Evolutionary conservation across 192 early-diverging fungal genomes (phyloP).

Genomic region (Backusella parvicylindrica): DNA sequence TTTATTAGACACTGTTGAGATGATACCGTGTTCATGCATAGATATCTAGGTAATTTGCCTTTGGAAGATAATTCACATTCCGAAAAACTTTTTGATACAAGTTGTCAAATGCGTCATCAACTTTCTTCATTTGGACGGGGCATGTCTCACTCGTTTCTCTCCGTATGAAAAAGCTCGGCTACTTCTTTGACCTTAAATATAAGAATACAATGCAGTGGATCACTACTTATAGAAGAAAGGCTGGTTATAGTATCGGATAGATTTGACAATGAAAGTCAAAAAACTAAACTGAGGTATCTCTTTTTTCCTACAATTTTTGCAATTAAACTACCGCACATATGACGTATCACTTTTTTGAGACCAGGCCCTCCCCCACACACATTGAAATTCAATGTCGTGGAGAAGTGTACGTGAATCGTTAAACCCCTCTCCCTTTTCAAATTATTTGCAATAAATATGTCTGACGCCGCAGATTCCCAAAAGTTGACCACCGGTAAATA

Average conservation of each 20-base stretch:
- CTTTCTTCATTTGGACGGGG: not conserved
- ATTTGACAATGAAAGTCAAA: no score
- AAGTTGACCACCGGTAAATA: constrained; percentile 29
- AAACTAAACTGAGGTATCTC: not conserved
- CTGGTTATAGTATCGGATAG: no score
- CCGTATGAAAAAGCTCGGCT: not conserved
- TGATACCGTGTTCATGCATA: no score
- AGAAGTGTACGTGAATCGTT: not conserved
- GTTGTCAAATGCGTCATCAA: not conserved
- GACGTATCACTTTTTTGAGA: not conserved
- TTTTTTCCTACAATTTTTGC: not conserved
- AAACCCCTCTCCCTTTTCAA: constrained; percentile 18
- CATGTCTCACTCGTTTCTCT: not conserved
- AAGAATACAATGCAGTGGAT: not conserved
- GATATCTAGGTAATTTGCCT: no score
- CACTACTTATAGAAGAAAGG: no score
- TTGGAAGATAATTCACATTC: not conserved
- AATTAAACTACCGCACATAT: not conserved
- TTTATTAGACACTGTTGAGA: no score
- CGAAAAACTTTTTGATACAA: not conserved
- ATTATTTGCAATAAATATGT: constrained; percentile 20
- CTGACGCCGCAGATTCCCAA: constrained; percentile 21
- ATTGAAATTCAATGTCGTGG: constrained; percentile 2
- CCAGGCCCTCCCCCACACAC: constrained; percentile 4
- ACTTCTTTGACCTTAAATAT: not conserved